Evolutionary conservation across 163 green algal genomes (phyloP), one percentile per base, ranked within the genome.

Genomic region (Prototheca cutis): DNA sequence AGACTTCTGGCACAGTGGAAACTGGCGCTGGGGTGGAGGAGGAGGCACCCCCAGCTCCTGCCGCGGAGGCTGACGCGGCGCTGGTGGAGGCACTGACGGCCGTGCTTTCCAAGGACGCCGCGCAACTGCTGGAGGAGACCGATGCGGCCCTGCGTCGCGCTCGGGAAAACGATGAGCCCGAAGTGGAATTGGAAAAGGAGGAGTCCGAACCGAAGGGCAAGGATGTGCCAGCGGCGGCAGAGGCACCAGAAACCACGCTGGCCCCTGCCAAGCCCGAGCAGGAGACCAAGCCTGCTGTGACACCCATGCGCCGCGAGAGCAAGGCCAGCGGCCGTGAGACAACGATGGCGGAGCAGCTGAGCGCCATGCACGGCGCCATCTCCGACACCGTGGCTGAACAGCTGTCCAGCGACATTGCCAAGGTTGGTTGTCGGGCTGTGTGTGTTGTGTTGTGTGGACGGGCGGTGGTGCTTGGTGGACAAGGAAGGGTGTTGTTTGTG

Each of bases 41-140:
- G n/a, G 47, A 17, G n/a, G n/a, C 47, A 8, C 1, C 10, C 25
- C 47, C 47, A 27, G 10, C 8, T 8, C 47, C 21, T 19, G n/a
- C n/a, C 47, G 47, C 7, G 10, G 10, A 31, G 47, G 47, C n/a
- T 28, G 21, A 27, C n/a, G 47, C 8, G 8, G 47, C 10, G 47
- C 17, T 53, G 21, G 17, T 53, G 47, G 47, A 17, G 17, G 21
- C 47, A 1, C 21, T 53, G 10, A 17, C n/a, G 47, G 47, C n/a
- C 23, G 47, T 53, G n/a, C 47, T 53, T 15, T 7, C 17, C 47
- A 53, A 53, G 47, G 47, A 53, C 18, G 47, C 47, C n/a, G 47
- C 8, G n/a, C 8, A 17, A 7, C n/a, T 53, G n/a, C n/a, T 53
- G n/a, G 10, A 21, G n/a, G 47, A 53, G 47, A 27, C 23, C 10